A percentile compares a stretch with the other conserved stretches of the same genome.
These are phyloP conservation scores for Sphaerulina vaccinii DNA, from an alignment of 2,329 filamentous ascomycete genomes.

Conservation along the genomic window DNA sequence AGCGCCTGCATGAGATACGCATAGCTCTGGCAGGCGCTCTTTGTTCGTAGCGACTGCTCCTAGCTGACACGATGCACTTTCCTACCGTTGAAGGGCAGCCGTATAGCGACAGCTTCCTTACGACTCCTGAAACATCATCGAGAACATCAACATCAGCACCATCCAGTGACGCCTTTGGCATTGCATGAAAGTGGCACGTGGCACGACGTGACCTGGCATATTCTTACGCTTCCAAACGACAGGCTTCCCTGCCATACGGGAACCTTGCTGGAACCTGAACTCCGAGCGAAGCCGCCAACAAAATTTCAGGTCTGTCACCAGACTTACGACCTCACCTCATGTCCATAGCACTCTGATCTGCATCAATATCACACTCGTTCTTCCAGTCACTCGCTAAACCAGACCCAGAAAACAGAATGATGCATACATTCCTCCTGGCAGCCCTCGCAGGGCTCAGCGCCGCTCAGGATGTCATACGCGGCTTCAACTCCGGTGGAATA, in stretches of 20 bases:
- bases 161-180: too few species aligned
- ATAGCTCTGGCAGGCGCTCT: not conserved
- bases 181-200: too few species aligned
- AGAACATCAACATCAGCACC: too few species aligned
- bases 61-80: too few species aligned
- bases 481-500: constrained; percentile 72
- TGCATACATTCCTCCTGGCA: not conserved
- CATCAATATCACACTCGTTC: not conserved
- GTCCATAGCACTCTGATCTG: not conserved
- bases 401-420: not conserved
- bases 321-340: not conserved
- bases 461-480: constrained; percentile 44
- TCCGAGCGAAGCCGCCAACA: not conserved
- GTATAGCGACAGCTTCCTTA: too few species aligned
- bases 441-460: constrained; percentile 39
- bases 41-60: too few species aligned
- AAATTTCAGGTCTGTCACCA: not conserved
- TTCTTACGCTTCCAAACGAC: not conserved
- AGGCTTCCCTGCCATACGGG: not conserved
- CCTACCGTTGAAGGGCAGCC: too few species aligned
- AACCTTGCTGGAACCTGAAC: not conserved
- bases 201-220: not conserved
- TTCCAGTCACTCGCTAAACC: constrained; percentile 1
- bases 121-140: not conserved
- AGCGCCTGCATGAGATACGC: not conserved